Percentiles rank a stretch among this genome's conserved stretches.
Evolutionary conservation across 805 yeast genomes (phyloP).

Genomic region (Cyberlindnera mississippiensis): DNA sequence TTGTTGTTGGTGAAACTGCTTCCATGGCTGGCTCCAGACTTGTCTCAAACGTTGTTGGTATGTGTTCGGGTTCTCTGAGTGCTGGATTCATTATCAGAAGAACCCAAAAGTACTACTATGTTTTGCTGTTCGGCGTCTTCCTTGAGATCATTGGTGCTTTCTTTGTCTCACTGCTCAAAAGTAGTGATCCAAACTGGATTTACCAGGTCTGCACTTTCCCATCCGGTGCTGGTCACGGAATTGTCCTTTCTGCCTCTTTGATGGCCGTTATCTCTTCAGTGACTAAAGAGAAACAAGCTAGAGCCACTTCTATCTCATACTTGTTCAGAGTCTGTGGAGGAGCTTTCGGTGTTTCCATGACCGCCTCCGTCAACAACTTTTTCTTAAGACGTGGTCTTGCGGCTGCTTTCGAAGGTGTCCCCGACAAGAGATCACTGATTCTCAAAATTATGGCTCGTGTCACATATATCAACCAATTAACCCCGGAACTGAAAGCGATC

Average conservation of each 20-base stretch:
- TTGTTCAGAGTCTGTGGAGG: constrained; percentile 62
- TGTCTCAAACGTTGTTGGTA: constrained; percentile 38
- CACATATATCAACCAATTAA: constrained; percentile 17
- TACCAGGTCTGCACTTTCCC: constrained; percentile 30
- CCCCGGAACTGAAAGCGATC: constrained; percentile 6
- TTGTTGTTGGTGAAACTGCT: constrained; percentile 37
- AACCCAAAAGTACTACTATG: constrained; percentile 25
- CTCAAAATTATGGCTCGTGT: constrained; percentile 14
- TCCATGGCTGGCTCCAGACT: constrained; percentile 39
- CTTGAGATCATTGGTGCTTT: constrained; percentile 33
- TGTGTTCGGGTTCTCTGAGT: constrained; percentile 39
- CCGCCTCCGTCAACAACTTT: constrained; percentile 12
- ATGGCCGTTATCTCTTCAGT: constrained; percentile 67
- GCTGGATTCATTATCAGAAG: constrained; percentile 38
- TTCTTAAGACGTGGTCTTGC: constrained; percentile 12
- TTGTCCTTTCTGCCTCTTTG: constrained; percentile 57
- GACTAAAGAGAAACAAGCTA: constrained; percentile 56
- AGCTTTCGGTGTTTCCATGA: constrained; percentile 32
- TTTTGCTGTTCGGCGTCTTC: constrained; percentile 33
- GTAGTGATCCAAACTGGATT: constrained; percentile 2
- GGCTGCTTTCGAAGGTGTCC: constrained; percentile 10
- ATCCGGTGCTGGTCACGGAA: constrained; percentile 45
- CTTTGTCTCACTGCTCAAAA: neutral
- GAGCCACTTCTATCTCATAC: constrained; percentile 60
- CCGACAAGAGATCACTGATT: constrained; percentile 11